These are phyloP conservation scores for Plasmodium vivax DNA, from an alignment of 169 alveolate species.

Conservation along the genomic window DNA sequence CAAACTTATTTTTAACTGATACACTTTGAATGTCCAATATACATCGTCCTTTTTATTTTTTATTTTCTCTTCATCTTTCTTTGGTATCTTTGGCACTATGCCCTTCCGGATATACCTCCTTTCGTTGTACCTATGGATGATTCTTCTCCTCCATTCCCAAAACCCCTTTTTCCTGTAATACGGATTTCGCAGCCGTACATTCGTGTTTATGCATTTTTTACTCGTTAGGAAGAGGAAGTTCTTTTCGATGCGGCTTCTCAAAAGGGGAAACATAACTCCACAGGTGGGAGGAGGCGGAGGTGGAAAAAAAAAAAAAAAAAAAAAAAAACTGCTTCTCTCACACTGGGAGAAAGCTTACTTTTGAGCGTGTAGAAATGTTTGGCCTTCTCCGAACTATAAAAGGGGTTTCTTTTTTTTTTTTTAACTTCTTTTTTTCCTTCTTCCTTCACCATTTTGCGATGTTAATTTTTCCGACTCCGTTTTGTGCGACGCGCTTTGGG, in stretches of 20 bases:
- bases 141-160: slow-evolving; percentile 87
- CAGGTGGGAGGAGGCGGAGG: not conserved
- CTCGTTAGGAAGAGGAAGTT: not conserved
- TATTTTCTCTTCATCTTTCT: slow-evolving; percentile 79
- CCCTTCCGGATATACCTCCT: slow-evolving; percentile 79
- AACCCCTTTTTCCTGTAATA: slow-evolving; percentile 86
- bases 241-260: not conserved
- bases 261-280: slow-evolving; percentile 6
- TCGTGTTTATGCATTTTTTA: slow-evolving; percentile 75
- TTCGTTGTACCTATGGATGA: slow-evolving; percentile 77
- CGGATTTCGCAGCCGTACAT: slow-evolving; percentile 82
- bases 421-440: not conserved
- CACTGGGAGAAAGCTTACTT: not conserved
- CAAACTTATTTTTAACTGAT: slow-evolving; percentile 84
- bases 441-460: not conserved
- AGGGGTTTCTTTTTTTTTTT: not conserved
- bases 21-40: slow-evolving; percentile 83
- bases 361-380: not conserved
- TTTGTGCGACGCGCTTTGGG: not conserved
- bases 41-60: slow-evolving; percentile 70
- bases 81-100: slow-evolving; percentile 79
- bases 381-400: not conserved
- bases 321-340: not conserved
- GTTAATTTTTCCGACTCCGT: not conserved
- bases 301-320: no score